These are phyloP conservation scores for Yamadazyma diddensiae DNA, from an alignment of 1,139 yeast genomes.

Conservation along the genomic window DNA sequence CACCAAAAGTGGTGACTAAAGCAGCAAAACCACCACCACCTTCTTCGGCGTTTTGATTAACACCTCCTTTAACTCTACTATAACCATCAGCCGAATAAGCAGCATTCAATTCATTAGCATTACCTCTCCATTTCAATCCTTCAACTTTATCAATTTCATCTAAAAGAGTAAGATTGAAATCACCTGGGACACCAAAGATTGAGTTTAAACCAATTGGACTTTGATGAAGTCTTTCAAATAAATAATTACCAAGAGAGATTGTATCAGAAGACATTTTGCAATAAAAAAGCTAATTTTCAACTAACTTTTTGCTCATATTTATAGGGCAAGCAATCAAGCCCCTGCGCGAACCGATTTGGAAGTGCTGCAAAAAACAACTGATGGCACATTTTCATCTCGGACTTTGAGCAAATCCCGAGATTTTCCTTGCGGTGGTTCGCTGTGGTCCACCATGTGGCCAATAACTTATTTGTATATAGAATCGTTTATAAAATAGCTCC, in stretches of 20 bases:
- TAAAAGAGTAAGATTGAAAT: constrained; percentile 65
- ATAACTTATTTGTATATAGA: constrained; percentile 12
- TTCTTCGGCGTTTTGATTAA: constrained; percentile 7
- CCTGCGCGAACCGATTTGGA: too few species aligned
- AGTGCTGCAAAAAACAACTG: too few species aligned
- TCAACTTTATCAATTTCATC: constrained; percentile 64
- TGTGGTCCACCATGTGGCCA: too few species aligned
- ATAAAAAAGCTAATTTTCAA: too few species aligned
- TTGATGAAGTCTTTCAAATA: constrained; percentile 62
- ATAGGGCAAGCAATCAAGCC: too few species aligned
- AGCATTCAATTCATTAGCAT: constrained; percentile 70
- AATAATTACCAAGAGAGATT: constrained; percentile 56
- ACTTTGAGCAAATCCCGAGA: not conserved
- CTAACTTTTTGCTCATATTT: too few species aligned
- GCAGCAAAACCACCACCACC: constrained; percentile 44
- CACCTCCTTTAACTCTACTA: constrained; percentile 51
- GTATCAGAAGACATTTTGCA: constrained; percentile 14
- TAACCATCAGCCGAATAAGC: constrained; percentile 74
- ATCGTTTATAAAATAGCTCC: constrained; percentile 83
- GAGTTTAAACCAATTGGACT: constrained; percentile 53
- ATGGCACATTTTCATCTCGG: too few species aligned
- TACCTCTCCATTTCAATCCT: constrained; percentile 65
- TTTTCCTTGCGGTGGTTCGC: too few species aligned
- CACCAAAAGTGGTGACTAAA: constrained; percentile 66
- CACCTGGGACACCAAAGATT: constrained; percentile 79